Evolutionary conservation across 805 yeast species (phyloP).

Genomic region (Millerozyma miso): DNA sequence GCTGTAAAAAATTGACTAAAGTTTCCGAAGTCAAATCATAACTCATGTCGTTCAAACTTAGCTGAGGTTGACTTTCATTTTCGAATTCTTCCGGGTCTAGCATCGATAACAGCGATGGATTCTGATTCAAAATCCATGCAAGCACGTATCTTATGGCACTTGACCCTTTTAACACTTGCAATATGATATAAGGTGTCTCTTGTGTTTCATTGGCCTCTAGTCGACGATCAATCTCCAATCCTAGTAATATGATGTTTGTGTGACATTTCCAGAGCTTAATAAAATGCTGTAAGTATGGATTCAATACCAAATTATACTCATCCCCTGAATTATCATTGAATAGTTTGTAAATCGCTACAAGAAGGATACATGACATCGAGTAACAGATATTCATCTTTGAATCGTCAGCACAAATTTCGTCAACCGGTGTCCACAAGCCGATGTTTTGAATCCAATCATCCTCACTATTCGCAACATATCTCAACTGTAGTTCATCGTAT

Average conservation of each 20-base stretch:
- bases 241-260: conserved; percentile 54
- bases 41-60: not conserved
- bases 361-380: conserved; percentile 27
- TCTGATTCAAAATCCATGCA: conserved; percentile 50
- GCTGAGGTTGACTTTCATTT: conserved; percentile 1
- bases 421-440: conserved; percentile 24
- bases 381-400: conserved; percentile 23
- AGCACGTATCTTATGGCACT: conserved; percentile 59
- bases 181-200: conserved; percentile 30
- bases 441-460: conserved; percentile 21
- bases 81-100: conserved; percentile 8
- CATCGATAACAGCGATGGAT: conserved; percentile 12
- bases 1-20: conserved; percentile 57
- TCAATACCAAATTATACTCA: conserved; percentile 41
- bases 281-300: conserved; percentile 60
- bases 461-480: conserved; percentile 38
- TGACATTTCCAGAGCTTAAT: conserved; percentile 64
- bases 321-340: conserved; percentile 18
- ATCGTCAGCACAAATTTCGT: conserved; percentile 12
- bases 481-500: conserved; percentile 38
- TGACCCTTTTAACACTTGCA: conserved; percentile 50
- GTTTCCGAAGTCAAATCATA: conserved; percentile 62
- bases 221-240: conserved; percentile 48
- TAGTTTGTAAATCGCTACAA: conserved; percentile 30
- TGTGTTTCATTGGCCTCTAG: conserved; percentile 23